A percentile compares a stretch with the other conserved stretches of the same genome.
Evolutionary conservation across 2,329 filamentous ascomycete genomes (phyloP).

Genomic region (Zasmidium cellare): DNA sequence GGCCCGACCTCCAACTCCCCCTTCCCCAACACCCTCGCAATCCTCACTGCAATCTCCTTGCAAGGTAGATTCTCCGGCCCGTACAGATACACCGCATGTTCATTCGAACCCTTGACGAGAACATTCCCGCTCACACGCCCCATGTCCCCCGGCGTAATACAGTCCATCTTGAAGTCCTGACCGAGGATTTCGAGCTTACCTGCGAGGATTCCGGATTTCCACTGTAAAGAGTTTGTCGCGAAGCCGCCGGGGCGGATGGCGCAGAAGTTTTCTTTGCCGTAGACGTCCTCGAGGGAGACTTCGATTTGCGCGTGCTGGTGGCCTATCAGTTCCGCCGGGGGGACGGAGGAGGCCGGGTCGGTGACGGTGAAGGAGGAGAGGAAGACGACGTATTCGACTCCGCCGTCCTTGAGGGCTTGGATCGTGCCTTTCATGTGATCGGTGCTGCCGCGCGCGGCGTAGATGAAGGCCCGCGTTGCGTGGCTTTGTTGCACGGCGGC

Average conservation of each 20-base stretch:
- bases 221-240: constrained; percentile 43
- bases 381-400: constrained; percentile 49
- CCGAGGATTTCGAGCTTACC: constrained; percentile 36
- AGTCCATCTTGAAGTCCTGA: constrained; percentile 39
- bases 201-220: constrained; percentile 29
- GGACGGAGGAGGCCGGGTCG: constrained; percentile 24
- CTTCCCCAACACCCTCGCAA: constrained; percentile 36
- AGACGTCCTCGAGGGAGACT: constrained; percentile 43
- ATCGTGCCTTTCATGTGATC: constrained; percentile 46
- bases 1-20: constrained; percentile 32
- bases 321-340: constrained; percentile 37
- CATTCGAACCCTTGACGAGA: constrained; percentile 37
- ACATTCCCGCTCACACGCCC: constrained; percentile 45
- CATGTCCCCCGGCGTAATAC: constrained; percentile 47
- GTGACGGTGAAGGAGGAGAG: constrained; percentile 43
- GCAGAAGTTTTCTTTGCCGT: constrained; percentile 39
- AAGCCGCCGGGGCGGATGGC: constrained; percentile 48
- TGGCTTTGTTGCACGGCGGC: constrained; percentile 43
- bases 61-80: constrained; percentile 39
- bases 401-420: constrained; percentile 46
- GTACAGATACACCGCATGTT: constrained; percentile 36
- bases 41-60: constrained; percentile 30
- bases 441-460: constrained; percentile 35
- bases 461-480: constrained; percentile 53
- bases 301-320: constrained; percentile 49